Conservation (phyloP, 495 filamentous ascomycete species). For the Gamarada debralockiae region DNA sequence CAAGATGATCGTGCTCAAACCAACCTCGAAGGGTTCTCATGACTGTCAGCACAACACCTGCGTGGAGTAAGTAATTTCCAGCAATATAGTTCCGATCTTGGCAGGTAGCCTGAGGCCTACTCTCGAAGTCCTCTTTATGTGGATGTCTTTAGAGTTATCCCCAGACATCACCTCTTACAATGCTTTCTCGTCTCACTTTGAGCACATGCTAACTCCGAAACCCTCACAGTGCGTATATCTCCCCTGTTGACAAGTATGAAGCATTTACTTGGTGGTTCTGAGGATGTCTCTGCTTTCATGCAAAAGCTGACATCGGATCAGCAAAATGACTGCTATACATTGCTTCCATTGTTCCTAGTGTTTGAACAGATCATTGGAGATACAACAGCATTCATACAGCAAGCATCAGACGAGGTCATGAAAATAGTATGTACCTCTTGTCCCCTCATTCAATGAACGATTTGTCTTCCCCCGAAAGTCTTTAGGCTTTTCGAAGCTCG, state of each 20-base stretch:
- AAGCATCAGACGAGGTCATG: slow-evolving; percentile 2
- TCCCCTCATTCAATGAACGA: too few relatives aligned
- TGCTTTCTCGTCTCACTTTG: too few relatives aligned
- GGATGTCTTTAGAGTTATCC: too few relatives aligned
- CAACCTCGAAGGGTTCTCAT: slow-evolving; percentile 2
- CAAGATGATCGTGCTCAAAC: slow-evolving; percentile 1
- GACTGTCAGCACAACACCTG: background rate
- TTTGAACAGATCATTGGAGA: slow-evolving; percentile 1
- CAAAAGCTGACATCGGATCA: background rate
- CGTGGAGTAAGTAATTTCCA: background rate
- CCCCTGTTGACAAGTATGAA: too few relatives aligned
- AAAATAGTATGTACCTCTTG: slow-evolving; percentile 1
- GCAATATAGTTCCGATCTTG: too few relatives aligned
- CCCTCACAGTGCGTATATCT: too few relatives aligned
- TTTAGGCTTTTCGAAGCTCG: background rate
- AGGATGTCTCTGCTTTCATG: slow-evolving; percentile 1
- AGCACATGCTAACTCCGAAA: too few relatives aligned
- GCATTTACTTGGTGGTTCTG: background rate
- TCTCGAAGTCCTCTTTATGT: too few relatives aligned
- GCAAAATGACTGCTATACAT: background rate
- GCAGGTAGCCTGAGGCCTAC: too few relatives aligned
- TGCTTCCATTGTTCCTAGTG: background rate
- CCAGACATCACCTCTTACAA: too few relatives aligned
- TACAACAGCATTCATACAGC: background rate
- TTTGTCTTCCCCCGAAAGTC: too few relatives aligned